Percentiles rank a stretch among this genome's conserved stretches.
These are phyloP conservation scores for Fusarium sp. DNA, from an alignment of 2,329 filamentous ascomycete genomes.

Conservation along the genomic window DNA sequence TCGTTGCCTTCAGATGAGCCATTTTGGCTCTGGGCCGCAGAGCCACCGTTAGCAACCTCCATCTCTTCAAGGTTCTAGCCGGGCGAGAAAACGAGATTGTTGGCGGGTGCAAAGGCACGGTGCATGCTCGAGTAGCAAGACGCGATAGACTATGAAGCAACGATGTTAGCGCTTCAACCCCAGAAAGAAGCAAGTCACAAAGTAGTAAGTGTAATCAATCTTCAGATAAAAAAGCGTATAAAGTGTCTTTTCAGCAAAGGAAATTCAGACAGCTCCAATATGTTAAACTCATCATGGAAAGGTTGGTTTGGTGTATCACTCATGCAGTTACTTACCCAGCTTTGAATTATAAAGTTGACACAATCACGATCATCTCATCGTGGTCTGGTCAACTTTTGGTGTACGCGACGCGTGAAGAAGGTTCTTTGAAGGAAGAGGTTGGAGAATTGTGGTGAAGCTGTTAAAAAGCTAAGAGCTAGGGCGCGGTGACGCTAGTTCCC, in stretches of 20 bases:
- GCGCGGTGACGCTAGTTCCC: conserved; percentile 12
- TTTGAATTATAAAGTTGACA: background rate
- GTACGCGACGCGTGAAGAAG: conserved; percentile 14
- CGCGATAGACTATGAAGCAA: conserved; percentile 19
- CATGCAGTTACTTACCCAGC: conserved; percentile 41
- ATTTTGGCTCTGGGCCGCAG: conserved; percentile 52
- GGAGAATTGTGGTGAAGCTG: conserved; percentile 25
- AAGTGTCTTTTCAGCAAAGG: conserved; percentile 69
- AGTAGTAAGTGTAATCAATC: conserved; percentile 15
- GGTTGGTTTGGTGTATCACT: background rate
- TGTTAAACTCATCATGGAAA: conserved; percentile 59
- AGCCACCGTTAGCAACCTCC: conserved; percentile 58
- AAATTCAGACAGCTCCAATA: conserved; percentile 85
- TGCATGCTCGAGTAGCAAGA: conserved; percentile 38
- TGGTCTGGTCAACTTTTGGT: conserved; percentile 1
- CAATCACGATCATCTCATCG: conserved; percentile 15
- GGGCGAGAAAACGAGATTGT: conserved; percentile 31
- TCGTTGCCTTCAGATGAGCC: conserved; percentile 60
- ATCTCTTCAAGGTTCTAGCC: conserved; percentile 45
- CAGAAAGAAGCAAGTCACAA: background rate
- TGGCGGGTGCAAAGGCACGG: conserved; percentile 20
- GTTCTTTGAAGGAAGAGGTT: conserved; percentile 20
- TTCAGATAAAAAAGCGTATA: conserved; percentile 67
- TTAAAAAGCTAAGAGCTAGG: conserved; percentile 26
- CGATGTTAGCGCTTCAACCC: conserved; percentile 19